Conservation (phyloP, 75 land plant genomes). For the Pinus albicaulis region DNA sequence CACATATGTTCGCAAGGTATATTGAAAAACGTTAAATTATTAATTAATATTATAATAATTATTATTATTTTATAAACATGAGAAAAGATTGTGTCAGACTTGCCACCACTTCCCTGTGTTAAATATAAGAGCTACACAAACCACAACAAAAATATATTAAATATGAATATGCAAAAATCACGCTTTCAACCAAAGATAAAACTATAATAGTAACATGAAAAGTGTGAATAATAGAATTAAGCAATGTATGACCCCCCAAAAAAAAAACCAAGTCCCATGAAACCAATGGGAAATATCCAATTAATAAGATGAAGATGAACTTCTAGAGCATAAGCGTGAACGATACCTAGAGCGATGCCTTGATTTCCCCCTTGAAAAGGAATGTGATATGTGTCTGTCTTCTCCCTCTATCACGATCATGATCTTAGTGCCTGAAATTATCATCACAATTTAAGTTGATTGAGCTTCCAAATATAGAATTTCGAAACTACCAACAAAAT, state of each 20-base stretch:
- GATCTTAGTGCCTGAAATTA: conserved; percentile 50
- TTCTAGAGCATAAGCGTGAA: conserved; percentile 44
- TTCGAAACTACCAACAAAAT: background rate
- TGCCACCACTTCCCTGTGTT: no score
- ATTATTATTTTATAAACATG: no score
- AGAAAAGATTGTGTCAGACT: no score
- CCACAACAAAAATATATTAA: background rate
- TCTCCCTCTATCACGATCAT: conserved; percentile 76
- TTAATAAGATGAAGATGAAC: background rate
- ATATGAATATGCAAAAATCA: background rate
- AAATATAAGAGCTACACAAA: background rate
- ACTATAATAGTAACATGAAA: background rate
- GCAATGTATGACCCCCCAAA: background rate
- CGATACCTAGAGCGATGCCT: conserved; percentile 65
- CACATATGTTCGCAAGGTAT: background rate
- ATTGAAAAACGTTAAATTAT: background rate
- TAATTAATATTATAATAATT: no score
- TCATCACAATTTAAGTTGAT: background rate
- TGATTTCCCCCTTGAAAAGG: conserved; percentile 67
- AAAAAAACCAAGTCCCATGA: background rate
- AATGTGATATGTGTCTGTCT: conserved; percentile 73
- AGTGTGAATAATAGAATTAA: background rate
- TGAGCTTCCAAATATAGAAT: background rate
- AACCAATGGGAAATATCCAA: background rate
- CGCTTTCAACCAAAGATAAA: no score